Evolutionary conservation across 805 yeast genomes (phyloP).

Genomic region (Kodamaea kaohsiungensis): DNA sequence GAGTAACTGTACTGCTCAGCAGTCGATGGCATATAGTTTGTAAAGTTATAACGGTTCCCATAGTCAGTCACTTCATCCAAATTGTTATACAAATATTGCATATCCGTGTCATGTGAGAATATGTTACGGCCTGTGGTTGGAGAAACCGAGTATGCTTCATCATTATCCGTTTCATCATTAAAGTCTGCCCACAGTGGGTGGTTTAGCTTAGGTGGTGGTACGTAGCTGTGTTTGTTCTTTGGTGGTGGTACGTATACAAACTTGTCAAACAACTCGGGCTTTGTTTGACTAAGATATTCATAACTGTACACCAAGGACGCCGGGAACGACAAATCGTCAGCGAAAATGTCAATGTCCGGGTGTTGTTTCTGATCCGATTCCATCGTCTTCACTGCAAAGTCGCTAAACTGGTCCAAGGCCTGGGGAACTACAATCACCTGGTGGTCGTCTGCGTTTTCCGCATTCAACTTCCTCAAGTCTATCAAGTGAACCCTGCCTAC

Average conservation of each 20-base stretch:
- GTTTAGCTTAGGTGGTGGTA: constrained; percentile 22
- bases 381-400: constrained; percentile 15
- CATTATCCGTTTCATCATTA: constrained; percentile 4
- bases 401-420: constrained; percentile 42
- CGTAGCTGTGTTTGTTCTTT: constrained; percentile 6
- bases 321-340: constrained; percentile 11
- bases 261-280: constrained; percentile 40
- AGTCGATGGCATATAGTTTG: not conserved
- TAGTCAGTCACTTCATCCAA: constrained; percentile 10
- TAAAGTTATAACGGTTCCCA: constrained; percentile 13
- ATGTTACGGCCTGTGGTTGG: constrained; percentile 1
- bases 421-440: constrained; percentile 72
- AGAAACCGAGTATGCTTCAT: constrained; percentile 9
- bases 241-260: constrained; percentile 35
- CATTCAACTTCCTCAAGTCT: constrained; percentile 65
- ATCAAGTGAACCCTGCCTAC: constrained; percentile 83
- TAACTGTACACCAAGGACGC: constrained; percentile 44
- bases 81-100: constrained; percentile 27
- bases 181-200: constrained; percentile 22
- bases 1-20: constrained; percentile 19
- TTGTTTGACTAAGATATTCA: constrained; percentile 35
- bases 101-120: constrained; percentile 7
- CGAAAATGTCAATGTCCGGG: constrained; percentile 5
- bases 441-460: constrained; percentile 49
- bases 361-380: not conserved